Base-by-base conservation (phyloP, 2,329 filamentous ascomycete species). In the Cercospora janseana region DNA sequence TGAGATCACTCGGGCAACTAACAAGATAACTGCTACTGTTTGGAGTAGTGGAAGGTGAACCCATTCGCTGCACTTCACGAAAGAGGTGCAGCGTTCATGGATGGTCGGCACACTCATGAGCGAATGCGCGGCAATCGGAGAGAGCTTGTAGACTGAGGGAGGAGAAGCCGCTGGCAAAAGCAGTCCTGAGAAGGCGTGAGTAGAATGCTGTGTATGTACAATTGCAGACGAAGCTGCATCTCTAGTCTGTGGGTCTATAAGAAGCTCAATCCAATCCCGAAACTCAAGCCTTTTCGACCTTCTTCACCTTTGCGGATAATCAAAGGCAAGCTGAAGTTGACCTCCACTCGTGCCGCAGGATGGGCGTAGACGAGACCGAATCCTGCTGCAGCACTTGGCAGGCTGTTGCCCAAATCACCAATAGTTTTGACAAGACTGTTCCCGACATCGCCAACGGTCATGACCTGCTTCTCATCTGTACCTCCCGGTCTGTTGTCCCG, bases 181-280 rank as follows among this genome's bases (percentile, higher is more conserved):
- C n/a, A n/a, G n/a, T n/a, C n/a, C n/a, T n/a, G n/a, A n/a, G 9
- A 37, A 5, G 16, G 16, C 8, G 4, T 8, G 34, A 38, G 35
- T 23, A 38, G 20, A 38, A 23, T 38, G 5, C 10, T n/a, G 41
- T 28, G 24, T 38, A 12, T 46, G 31, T 38, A 46, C 31, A 37
- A 16, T 26, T 10, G 3, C 38, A 31, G 18, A 46, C 38, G n/a
- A 26, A 6, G 16, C 8, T n/a, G 18, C 16, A 7, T 10, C 24
- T 27, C 13, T n/a, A 15, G 32, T 32, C 13, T n/a, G 29, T 46
- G 31, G 29, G 16, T 56, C 57, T 86, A 97, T 78, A 97, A 73
- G 68, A 98, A 96, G 72, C 88, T 94, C 66, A 98, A 90, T 42
- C 93, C 93, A 31, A 98, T 88, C n/a, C 93, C 93, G 63, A 98